Conservation (phyloP, 805 yeast species). For the Starmerella potacharoeniae region DNA sequence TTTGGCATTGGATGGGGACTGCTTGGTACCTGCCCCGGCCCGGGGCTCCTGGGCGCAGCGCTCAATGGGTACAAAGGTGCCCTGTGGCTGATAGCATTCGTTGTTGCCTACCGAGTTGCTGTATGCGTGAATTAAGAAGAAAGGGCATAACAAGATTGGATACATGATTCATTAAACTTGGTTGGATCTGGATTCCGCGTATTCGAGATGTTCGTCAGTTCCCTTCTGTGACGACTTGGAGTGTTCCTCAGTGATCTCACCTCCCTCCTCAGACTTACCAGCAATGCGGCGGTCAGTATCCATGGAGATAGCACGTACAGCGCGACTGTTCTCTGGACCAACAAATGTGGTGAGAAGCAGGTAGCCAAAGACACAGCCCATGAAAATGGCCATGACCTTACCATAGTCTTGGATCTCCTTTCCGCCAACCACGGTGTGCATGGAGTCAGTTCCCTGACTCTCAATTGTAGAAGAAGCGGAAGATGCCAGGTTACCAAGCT, state of each 20-base stretch:
- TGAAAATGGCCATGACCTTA: conserved; percentile 58
- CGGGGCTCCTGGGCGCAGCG: conserved; percentile 32
- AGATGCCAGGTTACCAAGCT: conserved; percentile 61
- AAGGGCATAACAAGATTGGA: background rate
- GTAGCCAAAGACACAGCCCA: conserved; percentile 52
- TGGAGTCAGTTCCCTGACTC: conserved; percentile 46
- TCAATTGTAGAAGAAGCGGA: conserved; percentile 65
- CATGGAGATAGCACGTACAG: conserved; percentile 3
- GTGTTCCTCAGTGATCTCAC: background rate
- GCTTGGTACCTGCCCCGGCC: conserved; percentile 45
- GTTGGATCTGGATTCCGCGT: background rate
- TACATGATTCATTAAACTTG: too few species aligned
- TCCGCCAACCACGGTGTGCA: conserved; percentile 18
- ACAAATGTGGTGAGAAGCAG: conserved; percentile 37
- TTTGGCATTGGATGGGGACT: conserved; percentile 48
- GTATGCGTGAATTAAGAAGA: too few species aligned
- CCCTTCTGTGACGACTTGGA: background rate
- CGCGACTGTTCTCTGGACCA: conserved; percentile 42
- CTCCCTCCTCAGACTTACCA: background rate
- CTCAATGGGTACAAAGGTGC: background rate
- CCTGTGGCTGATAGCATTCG: conserved; percentile 10
- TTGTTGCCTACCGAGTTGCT: background rate
- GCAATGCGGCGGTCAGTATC: background rate
- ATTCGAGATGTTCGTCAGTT: background rate
- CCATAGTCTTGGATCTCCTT: conserved; percentile 42